Percentiles rank a stretch among this genome's conserved stretches.
Evolutionary conservation across 208 protist genomes (phyloP).

Genomic region (Trypanosoma rangeli): DNA sequence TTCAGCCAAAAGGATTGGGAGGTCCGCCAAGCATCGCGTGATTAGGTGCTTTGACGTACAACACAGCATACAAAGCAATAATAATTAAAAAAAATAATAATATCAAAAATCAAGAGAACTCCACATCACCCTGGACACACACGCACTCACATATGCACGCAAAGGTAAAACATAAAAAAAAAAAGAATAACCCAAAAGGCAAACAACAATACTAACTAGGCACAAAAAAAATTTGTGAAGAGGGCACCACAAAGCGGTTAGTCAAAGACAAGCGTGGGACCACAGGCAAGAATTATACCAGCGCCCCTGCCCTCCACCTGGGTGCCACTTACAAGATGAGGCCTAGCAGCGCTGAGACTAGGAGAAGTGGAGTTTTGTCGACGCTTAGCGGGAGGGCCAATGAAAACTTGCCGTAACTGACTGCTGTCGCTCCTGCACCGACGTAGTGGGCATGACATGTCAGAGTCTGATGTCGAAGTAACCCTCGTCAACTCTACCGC

Average conservation of each 20-base stretch:
- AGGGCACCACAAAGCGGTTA: slow-evolving; percentile 21
- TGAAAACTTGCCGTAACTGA: background rate
- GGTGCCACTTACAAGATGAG: slow-evolving; percentile 2
- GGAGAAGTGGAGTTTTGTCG: slow-evolving; percentile 1
- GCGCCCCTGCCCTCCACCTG: slow-evolving; percentile 38
- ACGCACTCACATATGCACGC: slow-evolving; percentile 1
- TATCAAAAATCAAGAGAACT: background rate
- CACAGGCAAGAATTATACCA: slow-evolving; percentile 60
- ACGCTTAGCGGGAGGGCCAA: background rate
- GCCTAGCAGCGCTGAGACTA: slow-evolving; percentile 18
- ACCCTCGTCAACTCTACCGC: background rate
- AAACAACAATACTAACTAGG: background rate
- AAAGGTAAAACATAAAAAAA: slow-evolving; percentile 23
- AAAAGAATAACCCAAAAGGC: slow-evolving; percentile 11
- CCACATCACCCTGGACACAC: background rate
- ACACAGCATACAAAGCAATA: background rate
- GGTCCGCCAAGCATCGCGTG: background rate
- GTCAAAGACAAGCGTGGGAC: slow-evolving; percentile 65
- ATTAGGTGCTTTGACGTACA: background rate
- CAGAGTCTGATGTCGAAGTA: background rate
- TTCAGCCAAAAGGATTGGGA: background rate
- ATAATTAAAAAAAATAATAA: no score
- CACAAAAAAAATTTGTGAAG: slow-evolving; percentile 4
- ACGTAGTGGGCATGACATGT: background rate
- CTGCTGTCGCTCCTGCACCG: background rate